Evolutionary conservation across 2,329 filamentous ascomycete species (phyloP), one percentile per base, ranked within the genome.

Genomic region (Aspergillus fijiensis): DNA sequence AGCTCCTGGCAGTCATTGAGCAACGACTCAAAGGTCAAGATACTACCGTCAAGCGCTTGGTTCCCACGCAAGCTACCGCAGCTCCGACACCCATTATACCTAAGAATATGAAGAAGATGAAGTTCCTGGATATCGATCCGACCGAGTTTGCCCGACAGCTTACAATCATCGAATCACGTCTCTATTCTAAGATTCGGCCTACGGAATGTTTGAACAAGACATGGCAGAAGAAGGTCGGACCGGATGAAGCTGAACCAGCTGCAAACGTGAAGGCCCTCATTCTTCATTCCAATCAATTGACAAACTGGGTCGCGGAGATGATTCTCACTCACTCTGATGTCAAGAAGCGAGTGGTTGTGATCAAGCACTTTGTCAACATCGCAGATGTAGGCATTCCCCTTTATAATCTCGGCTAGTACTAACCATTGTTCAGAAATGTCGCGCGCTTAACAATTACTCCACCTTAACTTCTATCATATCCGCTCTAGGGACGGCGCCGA

Each of bases 291-390:
- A 99, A 99, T 72, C 94, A 98, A 76, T 88, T 99, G 82, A 99
- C 95, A 5, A 99, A 98, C 74, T 99, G 95, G 95, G 95, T 98
- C 54, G 95, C 95, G 31, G 94, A 98, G 76, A 98, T 99, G 95
- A 98, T 99, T 67, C 79, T 99, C 63, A 93, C 90, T 0, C 95
- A 99, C 76, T 86, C 89, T 69, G 95, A 99, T 74, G 91, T 97
- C 63, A 96, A 95, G 81, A 96, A 96, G 76, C 87, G 95, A 68
- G 94, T 98, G 27, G 90, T 96, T 35, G 95, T 99, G 49, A 97
- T 99, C 77, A 98, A 98, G 76, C 95, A 98, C 76, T 99, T 98
- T 79, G 92, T 99, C 61, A 87, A 91, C 42, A 92, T 99, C 62
- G 95, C 95, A 63, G 95, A 99, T 80, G 92, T 96, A 83, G 59